Percentiles rank a stretch among this genome's conserved stretches.
Conservation (phyloP, 2,329 filamentous ascomycete species). For the Paecilomyces formosus region DNA sequence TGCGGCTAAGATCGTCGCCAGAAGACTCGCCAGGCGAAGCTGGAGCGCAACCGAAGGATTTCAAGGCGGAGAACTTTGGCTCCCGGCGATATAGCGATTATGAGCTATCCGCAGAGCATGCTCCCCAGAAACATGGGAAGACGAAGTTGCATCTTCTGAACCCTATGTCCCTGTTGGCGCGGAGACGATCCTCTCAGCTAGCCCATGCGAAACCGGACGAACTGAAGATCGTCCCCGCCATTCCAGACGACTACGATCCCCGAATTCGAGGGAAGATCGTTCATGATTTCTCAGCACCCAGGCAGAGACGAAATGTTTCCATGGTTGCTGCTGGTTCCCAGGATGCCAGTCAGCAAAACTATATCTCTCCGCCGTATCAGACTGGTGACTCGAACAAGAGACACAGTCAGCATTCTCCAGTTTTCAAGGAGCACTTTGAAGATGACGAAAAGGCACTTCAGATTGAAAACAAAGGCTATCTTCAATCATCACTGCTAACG, state of each 20-base stretch:
- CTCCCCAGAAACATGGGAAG: constrained; percentile 33
- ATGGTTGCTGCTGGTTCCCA: constrained; percentile 6
- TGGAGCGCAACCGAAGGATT: constrained; percentile 15
- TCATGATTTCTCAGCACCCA: constrained; percentile 58
- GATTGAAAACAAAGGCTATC: constrained; percentile 35
- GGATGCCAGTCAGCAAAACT: constrained; percentile 7
- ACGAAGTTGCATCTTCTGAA: constrained; percentile 51
- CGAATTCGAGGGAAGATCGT: constrained; percentile 56
- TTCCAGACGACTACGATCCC: constrained; percentile 56
- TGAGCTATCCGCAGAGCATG: constrained; percentile 19
- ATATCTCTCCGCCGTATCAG: constrained; percentile 2
- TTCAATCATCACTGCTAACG: constrained; percentile 32
- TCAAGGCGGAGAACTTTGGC: constrained; percentile 14
- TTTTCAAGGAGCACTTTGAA: constrained; percentile 56
- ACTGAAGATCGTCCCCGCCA: constrained; percentile 42
- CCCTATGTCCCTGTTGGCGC: constrained; percentile 53
- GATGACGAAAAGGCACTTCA: constrained; percentile 37
- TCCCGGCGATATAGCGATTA: constrained; percentile 19
- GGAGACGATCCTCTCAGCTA: constrained; percentile 48
- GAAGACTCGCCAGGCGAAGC: constrained; percentile 17
- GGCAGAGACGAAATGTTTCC: constrained; percentile 31
- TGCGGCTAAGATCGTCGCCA: constrained; percentile 20
- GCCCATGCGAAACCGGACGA: constrained; percentile 44
- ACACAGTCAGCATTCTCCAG: constrained; percentile 45
- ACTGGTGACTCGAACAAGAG: constrained; percentile 22